phyloP scores from a whole-genome alignment of 108 stramenopile species.

The Poteriospumella lacustris region DNA sequence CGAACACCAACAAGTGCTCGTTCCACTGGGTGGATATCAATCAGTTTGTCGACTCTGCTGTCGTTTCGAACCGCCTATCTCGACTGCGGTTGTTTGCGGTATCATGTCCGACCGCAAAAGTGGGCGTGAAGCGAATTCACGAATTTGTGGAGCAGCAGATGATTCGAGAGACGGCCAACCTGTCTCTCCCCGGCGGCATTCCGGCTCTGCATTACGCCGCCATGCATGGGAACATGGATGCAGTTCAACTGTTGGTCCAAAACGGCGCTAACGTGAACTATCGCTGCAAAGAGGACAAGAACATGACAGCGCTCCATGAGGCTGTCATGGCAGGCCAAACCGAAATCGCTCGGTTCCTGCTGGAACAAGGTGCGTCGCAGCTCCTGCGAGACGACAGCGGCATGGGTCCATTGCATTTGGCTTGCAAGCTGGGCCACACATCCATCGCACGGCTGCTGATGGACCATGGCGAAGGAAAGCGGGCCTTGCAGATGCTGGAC shows the following conservation, averaged over 20 bases:
- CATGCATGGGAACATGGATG: not conserved
- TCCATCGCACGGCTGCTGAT: not conserved
- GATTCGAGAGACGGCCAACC: not conserved
- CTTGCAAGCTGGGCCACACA: not conserved
- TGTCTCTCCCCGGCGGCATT: not conserved
- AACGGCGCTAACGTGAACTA: not conserved
- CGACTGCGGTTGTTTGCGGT: not conserved
- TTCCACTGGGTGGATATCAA: not conserved
- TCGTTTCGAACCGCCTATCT: not conserved
- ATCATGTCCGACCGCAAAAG: not conserved
- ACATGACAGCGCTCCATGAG: not conserved
- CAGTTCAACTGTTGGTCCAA: not conserved
- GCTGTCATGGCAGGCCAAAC: not conserved
- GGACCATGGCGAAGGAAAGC: not conserved
- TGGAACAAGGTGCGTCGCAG: not conserved
- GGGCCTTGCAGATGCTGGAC: not conserved
- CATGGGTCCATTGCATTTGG: not conserved
- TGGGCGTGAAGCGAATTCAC: not conserved
- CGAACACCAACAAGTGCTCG: not conserved
- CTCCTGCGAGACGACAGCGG: not conserved
- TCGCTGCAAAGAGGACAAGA: not conserved
- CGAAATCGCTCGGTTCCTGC: not conserved
- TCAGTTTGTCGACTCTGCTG: not conserved
- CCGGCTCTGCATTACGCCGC: not conserved
- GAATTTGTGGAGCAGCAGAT: not conserved